Percentiles rank a stretch among this genome's conserved stretches.
Conservation (phyloP, 768 basidiomycete genomes). For the Collybiopsis confluens region DNA sequence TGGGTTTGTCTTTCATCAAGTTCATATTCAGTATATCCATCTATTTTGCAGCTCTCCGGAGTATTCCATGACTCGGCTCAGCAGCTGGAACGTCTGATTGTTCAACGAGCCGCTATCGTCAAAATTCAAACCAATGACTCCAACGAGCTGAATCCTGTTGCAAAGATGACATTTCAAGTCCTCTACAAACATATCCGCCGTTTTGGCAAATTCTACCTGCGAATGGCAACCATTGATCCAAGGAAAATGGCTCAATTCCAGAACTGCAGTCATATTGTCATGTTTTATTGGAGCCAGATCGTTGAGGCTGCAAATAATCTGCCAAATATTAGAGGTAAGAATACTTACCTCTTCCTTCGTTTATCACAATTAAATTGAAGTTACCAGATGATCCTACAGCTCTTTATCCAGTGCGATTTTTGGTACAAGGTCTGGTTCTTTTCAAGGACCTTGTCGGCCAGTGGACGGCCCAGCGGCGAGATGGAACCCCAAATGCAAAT, state of each 20-base stretch:
- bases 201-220: conserved; percentile 79
- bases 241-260: conserved; percentile 62
- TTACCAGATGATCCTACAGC: conserved; percentile 53
- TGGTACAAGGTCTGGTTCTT: conserved; percentile 82
- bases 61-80: conserved; percentile 57
- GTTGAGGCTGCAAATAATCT: conserved; percentile 61
- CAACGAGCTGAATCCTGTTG: conserved; percentile 20
- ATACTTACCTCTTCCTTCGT: not conserved
- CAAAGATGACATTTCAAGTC: conserved; percentile 44
- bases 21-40: conserved; percentile 6
- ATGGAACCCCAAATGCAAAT: conserved; percentile 55
- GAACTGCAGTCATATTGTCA: conserved; percentile 58
- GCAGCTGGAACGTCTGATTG: conserved; percentile 36
- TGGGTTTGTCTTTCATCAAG: conserved; percentile 42
- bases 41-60: conserved; percentile 45
- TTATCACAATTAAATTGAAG: not conserved
- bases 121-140: not conserved
- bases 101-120: not conserved
- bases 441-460: conserved; percentile 80
- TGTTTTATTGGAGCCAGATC: conserved; percentile 81
- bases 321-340: conserved; percentile 38
- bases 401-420: conserved; percentile 70
- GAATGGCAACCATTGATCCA: conserved; percentile 59
- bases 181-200: conserved; percentile 65
- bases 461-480: conserved; percentile 66